Percentiles rank a stretch among this genome's conserved stretches.
phyloP scores from a whole-genome alignment of 2,329 filamentous ascomycete genomes.

The Sporothrix luriei region DNA sequence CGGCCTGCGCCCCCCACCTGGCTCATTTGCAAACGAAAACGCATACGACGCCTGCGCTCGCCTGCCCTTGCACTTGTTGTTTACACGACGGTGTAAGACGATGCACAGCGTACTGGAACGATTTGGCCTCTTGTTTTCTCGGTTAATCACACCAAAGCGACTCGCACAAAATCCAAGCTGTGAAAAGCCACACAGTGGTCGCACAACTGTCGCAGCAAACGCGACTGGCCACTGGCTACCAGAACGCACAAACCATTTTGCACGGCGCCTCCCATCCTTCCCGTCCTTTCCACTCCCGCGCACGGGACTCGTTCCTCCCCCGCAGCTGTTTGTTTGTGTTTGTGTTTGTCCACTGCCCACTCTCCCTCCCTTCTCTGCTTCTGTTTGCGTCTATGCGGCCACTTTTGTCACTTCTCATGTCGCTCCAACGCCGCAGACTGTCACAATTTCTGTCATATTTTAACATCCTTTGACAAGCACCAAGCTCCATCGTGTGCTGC shows the following conservation, averaged over 20 bases:
- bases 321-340: neutral
- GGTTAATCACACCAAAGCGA: too few species aligned
- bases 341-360: neutral
- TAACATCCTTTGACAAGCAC: neutral
- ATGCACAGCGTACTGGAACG: neutral
- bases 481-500: neutral
- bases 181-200: neutral
- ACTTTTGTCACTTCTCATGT: neutral
- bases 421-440: neutral
- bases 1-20: neutral
- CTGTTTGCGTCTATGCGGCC: neutral
- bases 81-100: neutral
- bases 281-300: neutral
- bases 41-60: too few species aligned
- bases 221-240: neutral
- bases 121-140: neutral
- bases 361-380: neutral
- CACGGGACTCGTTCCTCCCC: neutral
- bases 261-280: neutral
- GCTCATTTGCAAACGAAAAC: neutral
- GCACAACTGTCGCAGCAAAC: neutral
- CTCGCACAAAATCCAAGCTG: constrained; percentile 11
- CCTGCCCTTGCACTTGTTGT: neutral
- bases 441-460: constrained; percentile 1
- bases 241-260: neutral